Conservation (phyloP, 164 flowering plant genomes). For the Vitis rotundifolia region DNA sequence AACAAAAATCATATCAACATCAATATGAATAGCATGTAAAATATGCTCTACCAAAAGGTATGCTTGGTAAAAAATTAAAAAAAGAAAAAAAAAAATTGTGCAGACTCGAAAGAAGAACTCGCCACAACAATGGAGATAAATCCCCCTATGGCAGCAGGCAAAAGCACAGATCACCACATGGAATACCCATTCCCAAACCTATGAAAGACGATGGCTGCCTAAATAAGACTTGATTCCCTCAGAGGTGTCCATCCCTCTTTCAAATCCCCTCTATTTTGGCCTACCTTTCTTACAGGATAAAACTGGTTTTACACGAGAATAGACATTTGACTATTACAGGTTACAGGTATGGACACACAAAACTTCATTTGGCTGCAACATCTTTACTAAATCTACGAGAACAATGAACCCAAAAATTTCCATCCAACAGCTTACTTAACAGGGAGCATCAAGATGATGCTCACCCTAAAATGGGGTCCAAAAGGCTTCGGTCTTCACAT, state of each 20-base stretch:
- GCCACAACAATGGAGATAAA: no score
- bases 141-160: no score
- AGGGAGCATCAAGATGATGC: conserved; percentile 28
- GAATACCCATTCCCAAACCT: no score
- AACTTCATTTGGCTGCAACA: background rate
- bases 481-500: background rate
- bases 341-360: background rate
- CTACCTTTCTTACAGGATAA: conserved; percentile 4
- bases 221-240: no score
- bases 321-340: conserved; percentile 6
- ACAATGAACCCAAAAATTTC: conserved; percentile 21
- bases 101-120: no score
- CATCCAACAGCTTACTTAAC: conserved; percentile 21
- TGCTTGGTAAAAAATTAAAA: no score
- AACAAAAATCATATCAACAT: no score
- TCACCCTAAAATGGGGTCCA: conserved; percentile 11
- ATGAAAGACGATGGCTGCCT: no score
- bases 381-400: conserved; percentile 11
- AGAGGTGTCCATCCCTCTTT: background rate
- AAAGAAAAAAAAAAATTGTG: no score
- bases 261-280: background rate
- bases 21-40: no score
- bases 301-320: conserved; percentile 9
- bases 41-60: no score
- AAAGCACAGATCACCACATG: no score